A percentile compares a stretch with the other conserved stretches of the same genome.
Evolutionary conservation across 768 basidiomycete species (phyloP).

Genomic region (Boletus reticuloceps): DNA sequence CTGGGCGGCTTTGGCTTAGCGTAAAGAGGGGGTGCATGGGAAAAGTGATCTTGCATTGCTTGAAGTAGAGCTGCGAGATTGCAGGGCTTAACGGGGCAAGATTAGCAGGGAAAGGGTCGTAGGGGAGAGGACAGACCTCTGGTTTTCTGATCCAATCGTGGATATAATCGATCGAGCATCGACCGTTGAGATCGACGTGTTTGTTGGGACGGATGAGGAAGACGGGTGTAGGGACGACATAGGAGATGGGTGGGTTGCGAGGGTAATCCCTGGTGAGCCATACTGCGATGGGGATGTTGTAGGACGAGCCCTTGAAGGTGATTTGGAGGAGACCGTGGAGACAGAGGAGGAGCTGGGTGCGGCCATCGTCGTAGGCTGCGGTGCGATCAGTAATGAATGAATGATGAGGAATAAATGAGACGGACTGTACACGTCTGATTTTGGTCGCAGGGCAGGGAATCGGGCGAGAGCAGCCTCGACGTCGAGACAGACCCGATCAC

Average conservation of each 20-base stretch:
- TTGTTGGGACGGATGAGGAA: slow-evolving; percentile 83
- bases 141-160: slow-evolving; percentile 77
- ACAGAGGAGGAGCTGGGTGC: slow-evolving; percentile 87
- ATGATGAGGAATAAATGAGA: slow-evolving; percentile 7
- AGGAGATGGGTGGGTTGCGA: slow-evolving; percentile 74
- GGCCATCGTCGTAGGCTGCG: slow-evolving; percentile 90
- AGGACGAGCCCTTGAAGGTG: slow-evolving; percentile 65
- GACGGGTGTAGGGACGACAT: slow-evolving; percentile 88
- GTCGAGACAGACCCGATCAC: slow-evolving; percentile 60
- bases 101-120: not conserved
- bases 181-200: slow-evolving; percentile 78
- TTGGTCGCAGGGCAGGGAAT: slow-evolving; percentile 62
- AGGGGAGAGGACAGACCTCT: slow-evolving; percentile 40
- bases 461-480: slow-evolving; percentile 56
- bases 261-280: slow-evolving; percentile 91
- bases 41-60: slow-evolving; percentile 81
- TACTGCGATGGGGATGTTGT: slow-evolving; percentile 91
- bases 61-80: slow-evolving; percentile 70
- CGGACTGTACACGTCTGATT: slow-evolving; percentile 77
- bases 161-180: slow-evolving; percentile 66
- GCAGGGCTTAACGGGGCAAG: slow-evolving; percentile 56
- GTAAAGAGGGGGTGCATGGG: slow-evolving; percentile 84
- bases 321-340: slow-evolving; percentile 92
- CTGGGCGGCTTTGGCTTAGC: slow-evolving; percentile 59
- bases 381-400: slow-evolving; percentile 4